A percentile compares a stretch with the other conserved stretches of the same genome.
Conservation (phyloP, 108 stramenopile species). For the Chaetoceros tenuissimus region DNA sequence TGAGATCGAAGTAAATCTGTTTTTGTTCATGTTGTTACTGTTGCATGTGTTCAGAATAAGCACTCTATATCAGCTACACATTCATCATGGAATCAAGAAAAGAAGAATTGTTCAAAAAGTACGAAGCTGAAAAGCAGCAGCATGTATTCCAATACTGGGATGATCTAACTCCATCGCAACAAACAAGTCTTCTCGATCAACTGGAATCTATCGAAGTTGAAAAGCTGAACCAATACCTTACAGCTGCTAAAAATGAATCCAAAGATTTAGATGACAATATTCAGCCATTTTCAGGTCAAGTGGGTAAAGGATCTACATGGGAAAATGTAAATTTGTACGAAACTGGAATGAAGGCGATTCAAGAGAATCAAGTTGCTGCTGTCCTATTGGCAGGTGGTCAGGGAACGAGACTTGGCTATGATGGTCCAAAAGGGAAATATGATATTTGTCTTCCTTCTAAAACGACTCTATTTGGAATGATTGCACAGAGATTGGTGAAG, state of each 20-base stretch:
- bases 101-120: not conserved
- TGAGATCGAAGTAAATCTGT: too few species aligned
- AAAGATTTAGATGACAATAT: conserved; percentile 22
- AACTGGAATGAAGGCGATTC: conserved; percentile 54
- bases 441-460: conserved; percentile 84
- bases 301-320: conserved; percentile 16
- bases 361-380: conserved; percentile 74
- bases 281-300: conserved; percentile 42
- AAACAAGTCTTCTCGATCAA: conserved; percentile 26
- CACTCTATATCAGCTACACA: too few species aligned
- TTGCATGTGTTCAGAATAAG: too few species aligned
- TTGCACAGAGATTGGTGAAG: conserved; percentile 72
- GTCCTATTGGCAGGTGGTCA: conserved; percentile 90
- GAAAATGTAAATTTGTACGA: conserved; percentile 7
- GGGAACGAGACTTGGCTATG: conserved; percentile 92
- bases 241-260: conserved; percentile 35
- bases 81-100: not conserved
- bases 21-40: too few species aligned
- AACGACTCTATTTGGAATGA: conserved; percentile 76
- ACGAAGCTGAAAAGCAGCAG: conserved; percentile 23
- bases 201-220: conserved; percentile 42
- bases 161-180: conserved; percentile 11
- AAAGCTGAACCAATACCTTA: conserved; percentile 33
- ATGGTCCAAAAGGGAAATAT: conserved; percentile 95
- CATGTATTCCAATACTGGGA: conserved; percentile 42